A percentile compares a stretch with the other conserved stretches of the same genome.
phyloP scores from a whole-genome alignment of 805 yeast species.

The Candida ortonii region DNA sequence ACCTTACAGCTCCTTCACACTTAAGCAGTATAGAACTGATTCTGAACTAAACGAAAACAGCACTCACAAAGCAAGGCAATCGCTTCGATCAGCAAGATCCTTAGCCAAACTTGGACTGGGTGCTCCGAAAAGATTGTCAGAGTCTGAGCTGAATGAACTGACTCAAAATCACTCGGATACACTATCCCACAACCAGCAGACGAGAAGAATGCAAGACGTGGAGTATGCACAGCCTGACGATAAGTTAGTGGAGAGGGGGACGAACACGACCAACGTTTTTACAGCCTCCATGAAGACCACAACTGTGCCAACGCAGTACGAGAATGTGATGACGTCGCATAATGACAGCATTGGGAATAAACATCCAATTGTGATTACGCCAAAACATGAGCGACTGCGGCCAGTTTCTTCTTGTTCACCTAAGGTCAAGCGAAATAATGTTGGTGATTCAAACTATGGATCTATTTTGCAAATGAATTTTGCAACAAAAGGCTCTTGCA shows the following conservation, averaged over 20 bases:
- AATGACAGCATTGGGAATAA: slow-evolving; percentile 11
- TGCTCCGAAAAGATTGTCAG: slow-evolving; percentile 48
- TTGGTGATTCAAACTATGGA: slow-evolving; percentile 11
- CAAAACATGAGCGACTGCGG: slow-evolving; percentile 13
- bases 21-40: slow-evolving; percentile 7
- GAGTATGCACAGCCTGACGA: slow-evolving; percentile 4
- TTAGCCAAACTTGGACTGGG: slow-evolving; percentile 41
- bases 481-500: slow-evolving; percentile 6
- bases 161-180: no score
- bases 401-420: slow-evolving; percentile 23
- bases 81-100: slow-evolving; percentile 15
- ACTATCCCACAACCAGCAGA: slow-evolving; percentile 3
- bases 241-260: slow-evolving; percentile 8
- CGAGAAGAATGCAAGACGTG: slow-evolving; percentile 1
- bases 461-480: slow-evolving; percentile 12
- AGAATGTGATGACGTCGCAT: slow-evolving; percentile 4
- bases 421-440: slow-evolving; percentile 19
- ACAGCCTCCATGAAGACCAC: slow-evolving; percentile 18
- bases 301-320: slow-evolving; percentile 14
- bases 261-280: slow-evolving; percentile 20
- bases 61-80: slow-evolving; percentile 13
- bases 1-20: slow-evolving; percentile 4
- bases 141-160: slow-evolving; percentile 19
- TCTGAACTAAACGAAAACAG: slow-evolving; percentile 8
- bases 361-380: slow-evolving; percentile 18